A percentile compares a stretch with the other conserved stretches of the same genome.
phyloP scores from a whole-genome alignment of 2,329 filamentous ascomycete genomes.

The Cercospora sojina region DNA sequence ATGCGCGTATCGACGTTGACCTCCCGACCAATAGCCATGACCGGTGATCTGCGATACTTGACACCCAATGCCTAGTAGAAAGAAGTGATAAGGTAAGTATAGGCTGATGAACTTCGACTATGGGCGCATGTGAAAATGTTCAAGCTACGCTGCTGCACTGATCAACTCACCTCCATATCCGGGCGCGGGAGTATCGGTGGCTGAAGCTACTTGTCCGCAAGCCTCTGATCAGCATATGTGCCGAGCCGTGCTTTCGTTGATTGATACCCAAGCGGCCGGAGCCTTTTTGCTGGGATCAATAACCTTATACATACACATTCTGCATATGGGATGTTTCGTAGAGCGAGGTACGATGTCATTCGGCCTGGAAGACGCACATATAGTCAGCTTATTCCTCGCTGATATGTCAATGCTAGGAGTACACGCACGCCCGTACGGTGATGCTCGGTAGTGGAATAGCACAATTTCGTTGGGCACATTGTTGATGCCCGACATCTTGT shows the following conservation, averaged over 20 bases:
- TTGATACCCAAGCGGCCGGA: not conserved
- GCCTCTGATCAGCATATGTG: conserved; percentile 11
- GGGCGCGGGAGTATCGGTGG: conserved; percentile 65
- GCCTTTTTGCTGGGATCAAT: not conserved
- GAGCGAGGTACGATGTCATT: conserved; percentile 65
- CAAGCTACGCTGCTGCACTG: not conserved
- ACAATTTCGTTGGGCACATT: conserved; percentile 50
- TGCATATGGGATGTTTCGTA: conserved; percentile 64
- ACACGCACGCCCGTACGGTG: conserved; percentile 55
- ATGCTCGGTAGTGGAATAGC: conserved; percentile 65
- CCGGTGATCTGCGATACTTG: conserved; percentile 66
- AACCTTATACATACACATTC: conserved; percentile 60
- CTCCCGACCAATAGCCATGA: conserved; percentile 65
- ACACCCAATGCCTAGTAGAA: conserved; percentile 54
- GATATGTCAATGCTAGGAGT: not conserved
- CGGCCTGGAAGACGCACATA: conserved; percentile 44
- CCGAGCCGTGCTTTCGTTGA: not conserved
- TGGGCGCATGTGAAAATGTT: not conserved
- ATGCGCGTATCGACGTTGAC: conserved; percentile 69
- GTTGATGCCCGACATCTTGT: conserved; percentile 13
- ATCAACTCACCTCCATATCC: conserved; percentile 49
- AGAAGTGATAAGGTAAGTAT: not conserved
- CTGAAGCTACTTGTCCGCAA: conserved; percentile 53
- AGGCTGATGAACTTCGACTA: not conserved
- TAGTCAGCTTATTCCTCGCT: not conserved